Conservation (phyloP, 768 basidiomycete species). For the Kockovaella imperatae region DNA sequence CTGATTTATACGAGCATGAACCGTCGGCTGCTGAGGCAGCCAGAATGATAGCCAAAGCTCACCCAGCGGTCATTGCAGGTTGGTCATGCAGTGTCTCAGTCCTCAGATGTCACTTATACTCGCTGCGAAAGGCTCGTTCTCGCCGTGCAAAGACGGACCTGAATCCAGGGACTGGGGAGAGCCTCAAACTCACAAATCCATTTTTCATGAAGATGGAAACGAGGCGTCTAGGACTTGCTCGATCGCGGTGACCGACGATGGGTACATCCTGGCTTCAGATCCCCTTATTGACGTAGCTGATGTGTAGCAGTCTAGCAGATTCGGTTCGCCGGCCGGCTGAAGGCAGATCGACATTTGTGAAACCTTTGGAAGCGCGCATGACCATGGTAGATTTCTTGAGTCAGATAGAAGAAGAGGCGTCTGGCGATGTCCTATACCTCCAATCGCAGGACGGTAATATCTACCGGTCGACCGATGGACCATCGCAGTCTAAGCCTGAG, state of each 20-base stretch:
- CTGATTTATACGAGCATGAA: too few species aligned
- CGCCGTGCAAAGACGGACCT: conserved; percentile 36
- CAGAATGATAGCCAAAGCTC: conserved; percentile 58
- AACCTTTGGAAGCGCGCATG: conserved; percentile 65
- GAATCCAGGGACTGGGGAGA: conserved; percentile 57
- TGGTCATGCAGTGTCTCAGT: conserved; percentile 20
- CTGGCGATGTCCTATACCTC: conserved; percentile 56
- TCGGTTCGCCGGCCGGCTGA: conserved; percentile 54
- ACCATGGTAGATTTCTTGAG: conserved; percentile 47
- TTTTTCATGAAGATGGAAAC: too few species aligned
- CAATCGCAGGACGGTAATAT: conserved; percentile 91
- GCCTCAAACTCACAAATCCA: conserved; percentile 15
- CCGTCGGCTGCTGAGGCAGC: conserved; percentile 66
- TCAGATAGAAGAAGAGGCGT: conserved; percentile 1
- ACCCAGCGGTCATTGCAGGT: conserved; percentile 70
- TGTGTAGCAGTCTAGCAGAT: conserved; percentile 59
- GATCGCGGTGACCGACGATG: conserved; percentile 77
- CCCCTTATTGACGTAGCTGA: too few species aligned
- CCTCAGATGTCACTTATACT: neutral
- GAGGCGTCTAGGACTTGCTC: conserved; percentile 60
- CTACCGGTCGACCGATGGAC: conserved; percentile 43
- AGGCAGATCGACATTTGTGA: conserved; percentile 61
- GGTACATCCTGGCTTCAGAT: conserved; percentile 49
- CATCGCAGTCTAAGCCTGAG: conserved; percentile 46
- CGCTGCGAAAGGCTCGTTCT: conserved; percentile 7